Conservation (phyloP, 2,329 filamentous ascomycete species). For the Ceratocystis ficicola region DNA sequence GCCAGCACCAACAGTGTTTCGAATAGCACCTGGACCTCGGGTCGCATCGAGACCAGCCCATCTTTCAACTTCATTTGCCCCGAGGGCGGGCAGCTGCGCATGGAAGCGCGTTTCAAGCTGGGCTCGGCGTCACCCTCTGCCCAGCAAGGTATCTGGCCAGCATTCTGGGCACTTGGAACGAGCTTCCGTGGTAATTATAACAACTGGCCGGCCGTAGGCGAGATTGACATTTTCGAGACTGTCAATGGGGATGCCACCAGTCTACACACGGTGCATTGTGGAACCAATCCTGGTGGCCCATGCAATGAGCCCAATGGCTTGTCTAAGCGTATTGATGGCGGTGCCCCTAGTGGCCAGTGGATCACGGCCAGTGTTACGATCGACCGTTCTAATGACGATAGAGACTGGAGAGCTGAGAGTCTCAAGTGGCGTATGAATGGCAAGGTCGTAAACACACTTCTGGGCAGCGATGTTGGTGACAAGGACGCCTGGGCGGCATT, state of each 20-base stretch:
- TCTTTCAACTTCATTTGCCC: constrained; percentile 30
- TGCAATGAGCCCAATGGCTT: constrained; percentile 34
- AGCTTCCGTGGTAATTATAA: constrained; percentile 31
- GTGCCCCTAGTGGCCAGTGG: constrained; percentile 28
- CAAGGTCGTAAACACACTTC: constrained; percentile 26
- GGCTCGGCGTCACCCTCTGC: constrained; percentile 25
- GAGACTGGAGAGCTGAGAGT: constrained; percentile 27
- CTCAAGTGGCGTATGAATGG: constrained; percentile 32
- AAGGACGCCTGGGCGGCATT: constrained; percentile 28
- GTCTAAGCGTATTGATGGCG: constrained; percentile 22
- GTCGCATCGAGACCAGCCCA: constrained; percentile 33
- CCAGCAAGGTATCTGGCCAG: constrained; percentile 36
- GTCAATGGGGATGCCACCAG: constrained; percentile 31
- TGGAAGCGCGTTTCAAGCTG: constrained; percentile 33
- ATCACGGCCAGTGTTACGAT: constrained; percentile 29
- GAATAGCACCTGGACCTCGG: constrained; percentile 33
- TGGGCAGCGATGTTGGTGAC: constrained; percentile 26
- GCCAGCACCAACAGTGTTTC: constrained; percentile 22
- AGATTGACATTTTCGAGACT: constrained; percentile 37
- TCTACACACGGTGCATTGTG: constrained; percentile 35
- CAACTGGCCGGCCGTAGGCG: constrained; percentile 34
- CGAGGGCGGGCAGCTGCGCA: constrained; percentile 29
- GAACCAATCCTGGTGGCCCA: constrained; percentile 30
- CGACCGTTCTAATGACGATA: constrained; percentile 26
- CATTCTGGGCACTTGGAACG: constrained; percentile 36